These are phyloP conservation scores for Populus hybrid DNA, from an alignment of 441 rosid species.

Conservation along the genomic window DNA sequence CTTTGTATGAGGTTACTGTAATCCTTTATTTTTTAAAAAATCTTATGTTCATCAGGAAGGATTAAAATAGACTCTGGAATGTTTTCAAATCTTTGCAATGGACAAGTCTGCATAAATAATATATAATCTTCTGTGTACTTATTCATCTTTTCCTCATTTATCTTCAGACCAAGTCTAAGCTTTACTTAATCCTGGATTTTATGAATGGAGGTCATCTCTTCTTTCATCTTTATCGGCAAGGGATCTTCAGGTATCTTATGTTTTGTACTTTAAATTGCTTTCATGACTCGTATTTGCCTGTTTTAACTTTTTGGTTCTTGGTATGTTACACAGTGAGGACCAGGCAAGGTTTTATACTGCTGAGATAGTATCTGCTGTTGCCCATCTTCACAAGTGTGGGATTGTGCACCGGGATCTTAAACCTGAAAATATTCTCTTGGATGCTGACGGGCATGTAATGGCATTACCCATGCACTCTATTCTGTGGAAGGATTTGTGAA, in stretches of 20 bases:
- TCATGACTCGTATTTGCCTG: background rate
- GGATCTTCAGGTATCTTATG: slow-evolving; percentile 56
- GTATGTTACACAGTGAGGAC: slow-evolving; percentile 53
- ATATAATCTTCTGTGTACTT: background rate
- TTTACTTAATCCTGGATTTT: slow-evolving; percentile 73
- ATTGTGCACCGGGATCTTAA: no score
- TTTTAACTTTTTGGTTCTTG: slow-evolving; percentile 19
- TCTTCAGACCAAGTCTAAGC: slow-evolving; percentile 66
- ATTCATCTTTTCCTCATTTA: background rate
- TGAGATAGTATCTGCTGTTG: slow-evolving; percentile 77
- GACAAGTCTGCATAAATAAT: background rate
- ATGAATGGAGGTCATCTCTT: slow-evolving; percentile 80
- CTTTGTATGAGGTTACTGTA: no score
- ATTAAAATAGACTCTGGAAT: no score
- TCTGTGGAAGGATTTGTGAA: no score
- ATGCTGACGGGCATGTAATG: no score
- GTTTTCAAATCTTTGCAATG: no score
- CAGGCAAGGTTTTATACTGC: slow-evolving; percentile 71
- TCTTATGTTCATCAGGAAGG: no score
- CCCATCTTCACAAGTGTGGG: slow-evolving; percentile 68
- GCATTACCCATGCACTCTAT: no score
- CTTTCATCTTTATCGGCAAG: slow-evolving; percentile 72
- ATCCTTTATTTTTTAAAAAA: no score
- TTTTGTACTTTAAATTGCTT: slow-evolving; percentile 1
- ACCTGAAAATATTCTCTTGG: no score